Conservation (phyloP, 1,139 yeast species). For the Maudiozyma humilis region DNA sequence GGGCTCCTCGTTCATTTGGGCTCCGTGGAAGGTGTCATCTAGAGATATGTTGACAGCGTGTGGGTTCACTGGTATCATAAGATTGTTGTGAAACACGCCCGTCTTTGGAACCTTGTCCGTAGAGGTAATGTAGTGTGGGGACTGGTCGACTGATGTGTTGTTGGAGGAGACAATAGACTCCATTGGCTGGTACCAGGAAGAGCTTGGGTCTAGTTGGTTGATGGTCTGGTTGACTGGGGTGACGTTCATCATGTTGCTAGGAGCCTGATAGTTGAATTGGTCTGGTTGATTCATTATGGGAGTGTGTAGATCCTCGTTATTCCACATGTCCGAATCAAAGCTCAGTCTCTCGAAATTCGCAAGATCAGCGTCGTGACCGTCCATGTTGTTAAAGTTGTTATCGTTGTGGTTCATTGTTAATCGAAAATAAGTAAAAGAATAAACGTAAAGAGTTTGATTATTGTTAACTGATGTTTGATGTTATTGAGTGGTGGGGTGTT, state of each 20-base stretch:
- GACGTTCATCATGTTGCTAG: neutral
- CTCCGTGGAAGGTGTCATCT: too few species aligned
- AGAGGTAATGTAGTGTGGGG: conserved; percentile 14
- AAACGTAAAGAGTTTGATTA: too few species aligned
- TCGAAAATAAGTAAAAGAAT: too few species aligned
- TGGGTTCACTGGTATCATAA: neutral
- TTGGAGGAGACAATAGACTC: conserved; percentile 20
- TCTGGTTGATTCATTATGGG: neutral
- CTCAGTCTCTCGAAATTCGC: neutral
- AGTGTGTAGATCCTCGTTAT: neutral
- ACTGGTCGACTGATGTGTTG: conserved; percentile 19
- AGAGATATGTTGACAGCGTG: neutral
- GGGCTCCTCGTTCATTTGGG: too few species aligned
- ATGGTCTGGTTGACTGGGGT: conserved; percentile 3
- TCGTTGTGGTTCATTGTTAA: neutral
- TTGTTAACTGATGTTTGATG: neutral
- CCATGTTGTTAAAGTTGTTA: neutral
- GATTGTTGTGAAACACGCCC: neutral
- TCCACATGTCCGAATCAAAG: neutral
- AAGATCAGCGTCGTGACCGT: neutral
- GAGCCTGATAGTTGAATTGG: neutral
- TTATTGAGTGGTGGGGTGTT: neutral
- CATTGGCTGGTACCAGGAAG: conserved; percentile 17
- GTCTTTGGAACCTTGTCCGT: neutral
- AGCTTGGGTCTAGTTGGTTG: conserved; percentile 7